phyloP scores from a whole-genome alignment of 495 filamentous ascomycete genomes.

The Lepidopterella palustris region DNA sequence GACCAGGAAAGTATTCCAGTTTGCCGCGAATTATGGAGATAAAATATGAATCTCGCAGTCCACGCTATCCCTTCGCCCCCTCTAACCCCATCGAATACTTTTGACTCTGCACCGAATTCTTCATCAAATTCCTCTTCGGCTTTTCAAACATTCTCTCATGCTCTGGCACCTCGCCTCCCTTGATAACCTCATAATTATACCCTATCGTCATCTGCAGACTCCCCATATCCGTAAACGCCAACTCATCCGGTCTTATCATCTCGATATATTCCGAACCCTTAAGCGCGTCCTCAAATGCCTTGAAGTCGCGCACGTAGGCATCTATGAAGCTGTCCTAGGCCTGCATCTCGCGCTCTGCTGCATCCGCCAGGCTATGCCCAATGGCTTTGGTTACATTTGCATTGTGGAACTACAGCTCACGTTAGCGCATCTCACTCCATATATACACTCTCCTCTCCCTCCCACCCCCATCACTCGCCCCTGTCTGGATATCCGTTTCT shows the following conservation, averaged over 20 bases:
- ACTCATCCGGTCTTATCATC: slow-evolving; percentile 17
- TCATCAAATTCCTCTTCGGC: background rate
- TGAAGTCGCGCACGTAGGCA: slow-evolving; percentile 16
- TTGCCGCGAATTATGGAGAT: too few species aligned
- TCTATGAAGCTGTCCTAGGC: slow-evolving; percentile 15
- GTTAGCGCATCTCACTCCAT: too few species aligned
- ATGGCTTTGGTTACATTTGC: slow-evolving; percentile 14
- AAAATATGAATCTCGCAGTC: too few species aligned
- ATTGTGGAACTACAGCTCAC: slow-evolving; percentile 7
- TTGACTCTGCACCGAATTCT: background rate
- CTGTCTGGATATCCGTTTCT: too few species aligned
- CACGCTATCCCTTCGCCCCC: background rate
- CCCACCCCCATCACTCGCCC: too few species aligned
- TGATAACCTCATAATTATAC: slow-evolving; percentile 13
- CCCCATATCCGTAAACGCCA: slow-evolving; percentile 17
- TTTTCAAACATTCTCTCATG: slow-evolving; percentile 10
- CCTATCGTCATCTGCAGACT: slow-evolving; percentile 16
- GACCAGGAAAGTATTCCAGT: too few species aligned
- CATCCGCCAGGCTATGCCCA: slow-evolving; percentile 12
- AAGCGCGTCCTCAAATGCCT: slow-evolving; percentile 17
- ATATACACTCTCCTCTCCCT: too few species aligned
- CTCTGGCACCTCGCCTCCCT: slow-evolving; percentile 12
- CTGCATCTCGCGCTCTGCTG: slow-evolving; percentile 5
- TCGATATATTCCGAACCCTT: slow-evolving; percentile 14
- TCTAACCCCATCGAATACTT: background rate